Conservation (phyloP, 1,139 yeast species). For the Pichia sp. region DNA sequence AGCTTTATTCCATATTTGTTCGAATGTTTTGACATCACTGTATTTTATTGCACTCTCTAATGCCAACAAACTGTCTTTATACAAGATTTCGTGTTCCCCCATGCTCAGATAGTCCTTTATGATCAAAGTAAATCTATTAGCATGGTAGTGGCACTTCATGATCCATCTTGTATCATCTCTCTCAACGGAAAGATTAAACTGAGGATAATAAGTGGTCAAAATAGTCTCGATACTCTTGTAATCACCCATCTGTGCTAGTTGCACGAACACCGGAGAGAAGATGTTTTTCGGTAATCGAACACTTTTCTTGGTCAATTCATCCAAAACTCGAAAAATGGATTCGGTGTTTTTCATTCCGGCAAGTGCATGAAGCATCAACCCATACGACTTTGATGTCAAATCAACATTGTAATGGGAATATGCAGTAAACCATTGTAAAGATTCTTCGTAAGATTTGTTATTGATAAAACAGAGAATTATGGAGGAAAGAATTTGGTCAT, state of each 20-base stretch:
- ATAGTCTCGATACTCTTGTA: conserved; percentile 29
- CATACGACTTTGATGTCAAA: conserved; percentile 38
- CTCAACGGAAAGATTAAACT: conserved; percentile 29
- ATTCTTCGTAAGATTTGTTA: conserved; percentile 44
- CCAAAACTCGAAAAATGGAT: conserved; percentile 42
- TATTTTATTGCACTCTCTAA: conserved; percentile 23
- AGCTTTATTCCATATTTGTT: conserved; percentile 23
- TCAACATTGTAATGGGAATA: conserved; percentile 36
- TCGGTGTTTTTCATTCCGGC: conserved; percentile 38
- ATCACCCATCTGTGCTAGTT: conserved; percentile 34
- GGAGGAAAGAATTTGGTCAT: conserved; percentile 44
- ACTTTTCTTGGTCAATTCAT: conserved; percentile 29
- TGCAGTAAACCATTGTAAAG: conserved; percentile 39
- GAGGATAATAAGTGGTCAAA: conserved; percentile 22
- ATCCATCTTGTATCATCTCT: conserved; percentile 30
- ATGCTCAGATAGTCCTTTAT: conserved; percentile 26
- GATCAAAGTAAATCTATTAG: conserved; percentile 28
- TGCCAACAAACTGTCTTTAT: conserved; percentile 23
- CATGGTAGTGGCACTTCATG: conserved; percentile 24
- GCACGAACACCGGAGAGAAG: conserved; percentile 31
- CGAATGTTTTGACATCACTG: conserved; percentile 16
- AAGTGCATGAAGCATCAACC: conserved; percentile 39
- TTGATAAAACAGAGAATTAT: conserved; percentile 46
- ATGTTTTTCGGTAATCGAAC: conserved; percentile 22
- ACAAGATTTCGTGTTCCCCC: conserved; percentile 21